These are phyloP conservation scores for Schizochytrium sp. DNA, from an alignment of 108 stramenopile genomes.

Conservation along the genomic window DNA sequence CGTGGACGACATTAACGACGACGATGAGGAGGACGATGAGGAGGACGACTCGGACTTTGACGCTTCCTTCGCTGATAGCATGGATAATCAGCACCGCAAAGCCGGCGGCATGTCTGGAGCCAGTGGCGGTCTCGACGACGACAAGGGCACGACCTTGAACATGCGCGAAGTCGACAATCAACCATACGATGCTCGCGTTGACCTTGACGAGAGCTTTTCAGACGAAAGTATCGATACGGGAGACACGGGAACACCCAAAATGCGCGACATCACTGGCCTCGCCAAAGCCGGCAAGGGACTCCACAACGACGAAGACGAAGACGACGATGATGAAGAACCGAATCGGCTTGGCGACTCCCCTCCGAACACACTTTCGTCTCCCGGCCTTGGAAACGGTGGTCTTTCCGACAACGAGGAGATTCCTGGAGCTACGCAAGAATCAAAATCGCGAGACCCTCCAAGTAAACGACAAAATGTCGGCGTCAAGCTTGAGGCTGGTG, in stretches of 20 bases:
- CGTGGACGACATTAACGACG: neutral
- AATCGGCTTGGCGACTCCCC: neutral
- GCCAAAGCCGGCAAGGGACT: neutral
- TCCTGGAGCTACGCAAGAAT: neutral
- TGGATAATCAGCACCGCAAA: conserved; percentile 11
- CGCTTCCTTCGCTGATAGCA: neutral
- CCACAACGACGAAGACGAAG: neutral
- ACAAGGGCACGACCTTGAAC: neutral
- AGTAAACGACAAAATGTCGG: neutral
- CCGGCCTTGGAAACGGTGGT: neutral
- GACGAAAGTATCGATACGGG: neutral
- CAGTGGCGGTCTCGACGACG: neutral
- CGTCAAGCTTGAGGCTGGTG: neutral
- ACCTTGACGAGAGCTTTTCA: conserved; percentile 13
- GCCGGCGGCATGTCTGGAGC: neutral
- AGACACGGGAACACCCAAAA: neutral
- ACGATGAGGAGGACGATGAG: conserved; percentile 17
- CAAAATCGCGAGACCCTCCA: neutral
- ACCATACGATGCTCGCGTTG: neutral
- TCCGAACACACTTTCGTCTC: neutral
- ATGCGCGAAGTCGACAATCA: conserved; percentile 8
- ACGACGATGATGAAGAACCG: neutral
- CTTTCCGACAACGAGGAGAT: conserved; percentile 9
- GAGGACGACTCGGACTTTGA: conserved; percentile 1
- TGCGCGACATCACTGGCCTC: neutral